Percentiles rank a stretch among this genome's conserved stretches.
Conservation (phyloP, 495 filamentous ascomycete species). For the Xylaria sp. region DNA sequence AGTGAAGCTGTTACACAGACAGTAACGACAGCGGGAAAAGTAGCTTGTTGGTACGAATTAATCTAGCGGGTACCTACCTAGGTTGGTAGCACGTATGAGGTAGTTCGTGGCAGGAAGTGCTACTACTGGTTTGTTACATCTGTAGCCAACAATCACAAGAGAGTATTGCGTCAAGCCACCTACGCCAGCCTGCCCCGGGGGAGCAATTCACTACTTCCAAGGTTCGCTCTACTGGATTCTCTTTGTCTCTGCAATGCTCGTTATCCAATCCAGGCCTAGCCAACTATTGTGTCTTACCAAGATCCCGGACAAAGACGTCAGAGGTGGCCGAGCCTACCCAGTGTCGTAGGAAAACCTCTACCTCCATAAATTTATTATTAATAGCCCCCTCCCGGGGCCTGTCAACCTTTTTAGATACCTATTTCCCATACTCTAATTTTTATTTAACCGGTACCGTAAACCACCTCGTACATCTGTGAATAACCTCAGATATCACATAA, state of each 20-base stretch:
- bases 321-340: slow-evolving; percentile 10
- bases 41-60: neutral
- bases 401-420: neutral
- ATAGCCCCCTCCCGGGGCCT: slow-evolving; percentile 2
- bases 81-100: neutral
- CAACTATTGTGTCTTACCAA: neutral
- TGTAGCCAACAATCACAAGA: neutral
- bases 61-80: too few species aligned
- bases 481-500: neutral
- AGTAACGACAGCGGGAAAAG: neutral
- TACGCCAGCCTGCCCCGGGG: neutral
- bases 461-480: neutral
- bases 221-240: neutral
- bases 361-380: slow-evolving; percentile 11
- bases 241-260: neutral
- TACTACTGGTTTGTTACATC: neutral
- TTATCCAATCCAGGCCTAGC: neutral
- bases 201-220: neutral
- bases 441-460: neutral
- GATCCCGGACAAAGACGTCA: slow-evolving; percentile 23
- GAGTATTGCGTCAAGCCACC: slow-evolving; percentile 20
- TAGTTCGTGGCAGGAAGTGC: neutral
- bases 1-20: slow-evolving; percentile 4
- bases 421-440: neutral
- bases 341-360: neutral